These are phyloP conservation scores for Ambrosiella xylebori DNA, from an alignment of 2,329 filamentous ascomycete species.

Conservation along the genomic window DNA sequence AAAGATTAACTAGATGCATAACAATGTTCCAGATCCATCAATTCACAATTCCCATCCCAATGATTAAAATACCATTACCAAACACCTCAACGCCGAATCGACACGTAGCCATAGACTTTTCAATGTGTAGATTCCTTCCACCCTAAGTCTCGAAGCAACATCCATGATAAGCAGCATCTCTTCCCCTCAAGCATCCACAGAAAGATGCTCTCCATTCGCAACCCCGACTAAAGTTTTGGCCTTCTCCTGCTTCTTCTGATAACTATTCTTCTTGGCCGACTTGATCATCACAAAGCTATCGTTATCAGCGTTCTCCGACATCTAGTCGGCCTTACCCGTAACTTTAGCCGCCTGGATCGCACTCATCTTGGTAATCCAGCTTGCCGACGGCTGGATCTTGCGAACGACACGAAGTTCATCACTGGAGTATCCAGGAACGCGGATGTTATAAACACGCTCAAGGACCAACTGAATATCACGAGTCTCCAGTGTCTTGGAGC, in stretches of 20 bases:
- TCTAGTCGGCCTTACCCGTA: constrained; percentile 39
- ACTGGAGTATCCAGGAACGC: constrained; percentile 82
- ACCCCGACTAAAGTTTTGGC: background rate
- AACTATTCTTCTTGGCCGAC: too few relatives aligned
- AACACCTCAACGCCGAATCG: background rate
- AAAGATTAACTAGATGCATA: too few relatives aligned
- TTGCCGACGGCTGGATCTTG: constrained; percentile 74
- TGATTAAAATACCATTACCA: background rate
- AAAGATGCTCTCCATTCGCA: too few relatives aligned
- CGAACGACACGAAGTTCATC: constrained; percentile 89
- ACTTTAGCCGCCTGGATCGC: constrained; percentile 90
- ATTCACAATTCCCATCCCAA: background rate
- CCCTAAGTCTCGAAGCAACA: too few relatives aligned
- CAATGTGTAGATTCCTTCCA: too few relatives aligned
- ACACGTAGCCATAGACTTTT: too few relatives aligned
- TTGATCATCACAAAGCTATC: too few relatives aligned
- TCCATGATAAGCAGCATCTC: too few relatives aligned
- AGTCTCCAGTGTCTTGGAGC: constrained; percentile 77
- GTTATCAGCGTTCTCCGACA: too few relatives aligned
- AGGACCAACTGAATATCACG: constrained; percentile 70
- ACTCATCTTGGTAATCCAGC: constrained; percentile 94
- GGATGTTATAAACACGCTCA: constrained; percentile 75
- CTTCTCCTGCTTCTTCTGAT: background rate
- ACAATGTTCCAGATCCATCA: background rate
- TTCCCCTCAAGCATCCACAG: too few relatives aligned